Evolutionary conservation across 345 rosid species (phyloP).

Genomic region (Cardamine chenopodiifolia): DNA sequence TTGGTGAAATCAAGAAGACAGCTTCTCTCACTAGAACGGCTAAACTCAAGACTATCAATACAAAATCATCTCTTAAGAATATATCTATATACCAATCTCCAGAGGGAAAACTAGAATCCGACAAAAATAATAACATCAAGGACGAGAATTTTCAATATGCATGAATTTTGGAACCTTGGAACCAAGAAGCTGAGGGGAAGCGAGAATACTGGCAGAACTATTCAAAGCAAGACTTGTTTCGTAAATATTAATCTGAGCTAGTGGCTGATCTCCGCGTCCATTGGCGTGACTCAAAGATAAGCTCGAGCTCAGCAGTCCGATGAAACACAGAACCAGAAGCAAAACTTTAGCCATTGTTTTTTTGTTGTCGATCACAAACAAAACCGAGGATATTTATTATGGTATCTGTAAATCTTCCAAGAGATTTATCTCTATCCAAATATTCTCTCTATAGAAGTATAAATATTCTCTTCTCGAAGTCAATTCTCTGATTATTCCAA

Average conservation of each 20-base stretch:
- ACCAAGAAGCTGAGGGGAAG: slow-evolving; percentile 64
- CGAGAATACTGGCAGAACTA: slow-evolving; percentile 50
- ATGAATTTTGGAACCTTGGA: slow-evolving; percentile 10
- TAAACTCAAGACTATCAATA: background rate
- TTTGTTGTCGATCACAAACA: background rate
- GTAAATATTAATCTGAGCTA: slow-evolving; percentile 62
- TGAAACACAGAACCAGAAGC: slow-evolving; percentile 30
- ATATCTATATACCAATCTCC: background rate
- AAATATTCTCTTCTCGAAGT: background rate
- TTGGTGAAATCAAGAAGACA: slow-evolving; percentile 18
- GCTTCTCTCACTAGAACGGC: background rate
- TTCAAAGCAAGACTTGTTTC: slow-evolving; percentile 48
- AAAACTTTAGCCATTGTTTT: slow-evolving; percentile 10
- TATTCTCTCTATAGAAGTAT: too few relatives aligned
- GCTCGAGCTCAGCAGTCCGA: slow-evolving; percentile 17
- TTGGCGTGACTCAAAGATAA: slow-evolving; percentile 43
- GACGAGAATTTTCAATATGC: background rate
- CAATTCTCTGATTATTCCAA: background rate
- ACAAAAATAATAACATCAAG: background rate
- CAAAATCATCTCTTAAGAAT: background rate
- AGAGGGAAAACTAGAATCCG: slow-evolving; percentile 1
- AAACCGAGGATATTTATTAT: background rate
- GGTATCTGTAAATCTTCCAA: background rate
- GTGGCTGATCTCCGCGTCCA: slow-evolving; percentile 63
- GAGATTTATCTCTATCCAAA: slow-evolving; percentile 6